These are phyloP conservation scores for Macrophomina tecta DNA, from an alignment of 2,329 filamentous ascomycete genomes.

Conservation along the genomic window DNA sequence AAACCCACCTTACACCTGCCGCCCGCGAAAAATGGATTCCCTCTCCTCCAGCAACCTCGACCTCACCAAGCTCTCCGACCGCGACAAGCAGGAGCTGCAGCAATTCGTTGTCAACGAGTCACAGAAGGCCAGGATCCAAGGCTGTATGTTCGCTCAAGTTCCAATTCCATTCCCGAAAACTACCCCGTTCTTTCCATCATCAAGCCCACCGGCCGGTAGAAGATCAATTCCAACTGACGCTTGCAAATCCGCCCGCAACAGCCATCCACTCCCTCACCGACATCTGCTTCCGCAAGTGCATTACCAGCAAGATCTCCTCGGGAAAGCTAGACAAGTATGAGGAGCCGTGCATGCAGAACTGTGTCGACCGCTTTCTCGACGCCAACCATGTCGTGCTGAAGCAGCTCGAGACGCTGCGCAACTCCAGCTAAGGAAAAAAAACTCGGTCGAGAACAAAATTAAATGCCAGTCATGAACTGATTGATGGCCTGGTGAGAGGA, in stretches of 20 bases:
- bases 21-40: constrained; percentile 8
- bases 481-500: neutral
- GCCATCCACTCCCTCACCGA: constrained; percentile 73
- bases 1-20: neutral
- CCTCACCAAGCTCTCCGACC: constrained; percentile 75
- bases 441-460: neutral
- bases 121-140: constrained; percentile 78
- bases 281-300: constrained; percentile 94
- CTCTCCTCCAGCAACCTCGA: constrained; percentile 49
- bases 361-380: constrained; percentile 92
- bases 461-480: neutral
- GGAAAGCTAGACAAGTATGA: constrained; percentile 77
- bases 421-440: constrained; percentile 4
- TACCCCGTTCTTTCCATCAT: neutral
- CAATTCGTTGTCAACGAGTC: constrained; percentile 84
- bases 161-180: neutral
- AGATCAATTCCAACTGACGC: constrained; percentile 31
- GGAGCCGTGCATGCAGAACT: constrained; percentile 86
- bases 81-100: constrained; percentile 86
- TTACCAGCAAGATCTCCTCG: constrained; percentile 71
- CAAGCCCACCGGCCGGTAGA: neutral
- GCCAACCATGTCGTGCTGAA: constrained; percentile 83
- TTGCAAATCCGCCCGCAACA: constrained; percentile 35
- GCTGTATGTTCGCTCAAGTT: constrained; percentile 34
- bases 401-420: constrained; percentile 73